A percentile compares a stretch with the other conserved stretches of the same genome.
Conservation (phyloP, 768 basidiomycete species). For the Crepidotus variabilis region DNA sequence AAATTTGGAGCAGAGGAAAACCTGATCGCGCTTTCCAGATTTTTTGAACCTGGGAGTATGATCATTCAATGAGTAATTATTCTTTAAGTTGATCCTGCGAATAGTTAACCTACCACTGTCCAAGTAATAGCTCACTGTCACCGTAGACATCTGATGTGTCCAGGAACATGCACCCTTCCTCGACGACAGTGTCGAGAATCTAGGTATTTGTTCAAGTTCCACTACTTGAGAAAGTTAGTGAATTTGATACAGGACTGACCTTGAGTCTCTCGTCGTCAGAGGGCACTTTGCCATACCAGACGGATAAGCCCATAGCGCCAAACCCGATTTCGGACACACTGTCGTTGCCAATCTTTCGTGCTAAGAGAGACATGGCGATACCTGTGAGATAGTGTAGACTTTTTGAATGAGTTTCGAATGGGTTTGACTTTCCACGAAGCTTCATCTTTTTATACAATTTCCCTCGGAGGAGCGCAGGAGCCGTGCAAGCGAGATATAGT, state of each 20-base stretch:
- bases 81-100: neutral
- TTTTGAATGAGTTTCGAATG: no score
- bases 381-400: no score
- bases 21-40: conserved; percentile 46
- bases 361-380: conserved; percentile 13
- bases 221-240: no score
- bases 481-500: no score
- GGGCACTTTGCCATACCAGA: conserved; percentile 41
- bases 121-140: conserved; percentile 39
- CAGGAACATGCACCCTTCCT: conserved; percentile 41
- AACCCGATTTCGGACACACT: conserved; percentile 52
- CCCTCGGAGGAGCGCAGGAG: no score
- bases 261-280: no score
- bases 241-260: no score
- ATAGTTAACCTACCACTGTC: conserved; percentile 30
- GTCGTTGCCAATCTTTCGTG: conserved; percentile 39
- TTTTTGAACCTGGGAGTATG: conserved; percentile 50
- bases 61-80: neutral
- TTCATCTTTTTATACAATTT: no score
- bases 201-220: no score
- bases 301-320: conserved; percentile 57
- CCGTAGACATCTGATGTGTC: conserved; percentile 48
- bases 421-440: no score
- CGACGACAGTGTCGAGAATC: no score
- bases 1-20: conserved; percentile 61